These are phyloP conservation scores for Cucumis sativus DNA, from an alignment of 306 rosid species.

Conservation along the genomic window Cucumber_9930_V3 NC_026655.2:12791001-12791500, in stretches of 20 bases:
- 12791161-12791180: no score
- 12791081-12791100: neutral
- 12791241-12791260: neutral
- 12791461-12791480: neutral
- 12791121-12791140: neutral
- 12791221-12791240: neutral
- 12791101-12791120: neutral
- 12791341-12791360: neutral
- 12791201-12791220: slow-evolving; percentile 1
- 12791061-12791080: slow-evolving; percentile 21
- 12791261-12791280: slow-evolving; percentile 1
- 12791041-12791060: slow-evolving; percentile 74
- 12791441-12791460: neutral
- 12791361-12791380: no score
- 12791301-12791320: neutral
- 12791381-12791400: neutral
- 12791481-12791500: neutral
- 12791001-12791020: slow-evolving; percentile 3
- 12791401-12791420: neutral
- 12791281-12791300: neutral
- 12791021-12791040: slow-evolving; percentile 43
- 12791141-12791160: neutral
- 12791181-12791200: neutral
- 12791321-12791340: neutral
- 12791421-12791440: neutral